Evolutionary conservation across 2,329 filamentous ascomycete species (phyloP).

Genomic region (Talaromyces sp.): DNA sequence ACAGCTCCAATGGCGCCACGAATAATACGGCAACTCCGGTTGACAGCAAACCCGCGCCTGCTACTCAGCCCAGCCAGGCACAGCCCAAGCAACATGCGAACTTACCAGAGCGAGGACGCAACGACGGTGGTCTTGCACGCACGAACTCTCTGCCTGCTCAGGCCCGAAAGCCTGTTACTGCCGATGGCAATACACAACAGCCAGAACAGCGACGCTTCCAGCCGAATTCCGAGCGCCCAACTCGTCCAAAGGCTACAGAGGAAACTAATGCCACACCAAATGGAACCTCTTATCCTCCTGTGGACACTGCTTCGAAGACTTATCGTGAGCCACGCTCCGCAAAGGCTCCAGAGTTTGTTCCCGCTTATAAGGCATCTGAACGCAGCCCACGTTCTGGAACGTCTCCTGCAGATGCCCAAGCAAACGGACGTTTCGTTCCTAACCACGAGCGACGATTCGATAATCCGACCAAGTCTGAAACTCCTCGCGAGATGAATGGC

Average conservation of each 20-base stretch:
- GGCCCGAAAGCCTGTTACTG: conserved; percentile 36
- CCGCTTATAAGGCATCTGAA: conserved; percentile 29
- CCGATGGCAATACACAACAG: conserved; percentile 30
- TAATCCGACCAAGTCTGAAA: conserved; percentile 39
- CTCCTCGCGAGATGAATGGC: conserved; percentile 29
- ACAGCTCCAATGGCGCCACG: conserved; percentile 33
- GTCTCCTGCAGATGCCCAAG: conserved; percentile 36
- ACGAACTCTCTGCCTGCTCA: conserved; percentile 43
- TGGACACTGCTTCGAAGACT: conserved; percentile 33
- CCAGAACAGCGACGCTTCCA: conserved; percentile 35
- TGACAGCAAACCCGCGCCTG: conserved; percentile 27
- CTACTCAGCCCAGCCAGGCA: conserved; percentile 30
- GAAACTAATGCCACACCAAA: conserved; percentile 28
- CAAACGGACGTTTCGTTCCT: conserved; percentile 29
- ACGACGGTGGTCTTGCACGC: conserved; percentile 37
- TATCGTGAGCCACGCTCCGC: conserved; percentile 38
- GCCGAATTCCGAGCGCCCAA: conserved; percentile 32
- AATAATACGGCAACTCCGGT: conserved; percentile 17
- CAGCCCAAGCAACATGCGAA: conserved; percentile 32
- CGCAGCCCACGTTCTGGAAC: conserved; percentile 31
- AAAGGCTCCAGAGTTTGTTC: conserved; percentile 33
- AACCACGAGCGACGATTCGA: conserved; percentile 41
- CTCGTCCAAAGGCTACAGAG: conserved; percentile 33
- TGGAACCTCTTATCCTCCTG: conserved; percentile 31
- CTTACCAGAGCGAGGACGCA: conserved; percentile 36